Base-by-base conservation (phyloP, 257 asterid genomes). In the Fraxinus quadrangulata region DNA sequence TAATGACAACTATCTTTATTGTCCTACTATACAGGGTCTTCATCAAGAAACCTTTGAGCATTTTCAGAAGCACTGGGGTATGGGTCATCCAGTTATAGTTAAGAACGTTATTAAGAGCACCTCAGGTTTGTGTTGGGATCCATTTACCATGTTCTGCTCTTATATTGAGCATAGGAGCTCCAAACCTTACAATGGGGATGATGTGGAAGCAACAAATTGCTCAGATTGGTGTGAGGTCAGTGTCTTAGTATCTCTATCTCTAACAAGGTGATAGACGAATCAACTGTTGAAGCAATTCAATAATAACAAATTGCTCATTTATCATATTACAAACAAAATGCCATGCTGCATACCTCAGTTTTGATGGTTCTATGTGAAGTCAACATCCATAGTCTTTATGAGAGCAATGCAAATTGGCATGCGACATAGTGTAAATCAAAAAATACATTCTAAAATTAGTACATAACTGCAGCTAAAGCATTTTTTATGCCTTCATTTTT, bases 151-250 rank as follows among this genome's bases (percentile, higher is more conserved):
- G 97, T 90, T 96, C 81, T 82, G 89, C 76, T 81, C 86, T 68
- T 93, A 92, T 80, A 85, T 96, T 84, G 98, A 96, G 87, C 90
- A 84, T 61, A 85, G 83, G 81, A 83, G 83, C 79, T 82, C 96
- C 39, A 88, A 79, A 51, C 82, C 90, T 77, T 85, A 78, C 56
- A 79, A 67, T 31, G 88, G 79, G 67, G 86, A 85, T 77, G 85
- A 81, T 47, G 65, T 77, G 71, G 81, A 85, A 70, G 85, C 76
- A 71, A 74, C 87, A 59, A 84, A 84, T 79, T 83, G 86, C 86
- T 85, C 85, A 78, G 99, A 96, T 81, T 96, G 99, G 99, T 96
- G 97, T 81, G 99, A 96, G 99, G 99, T 96, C 59, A 71, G 86
- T 78, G 37, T 59, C 76, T 74, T 49, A 69, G 56, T 33, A 74